These are phyloP conservation scores for Crithidia sp. DNA, from an alignment of 208 protist genomes.

Conservation along the genomic window DNA sequence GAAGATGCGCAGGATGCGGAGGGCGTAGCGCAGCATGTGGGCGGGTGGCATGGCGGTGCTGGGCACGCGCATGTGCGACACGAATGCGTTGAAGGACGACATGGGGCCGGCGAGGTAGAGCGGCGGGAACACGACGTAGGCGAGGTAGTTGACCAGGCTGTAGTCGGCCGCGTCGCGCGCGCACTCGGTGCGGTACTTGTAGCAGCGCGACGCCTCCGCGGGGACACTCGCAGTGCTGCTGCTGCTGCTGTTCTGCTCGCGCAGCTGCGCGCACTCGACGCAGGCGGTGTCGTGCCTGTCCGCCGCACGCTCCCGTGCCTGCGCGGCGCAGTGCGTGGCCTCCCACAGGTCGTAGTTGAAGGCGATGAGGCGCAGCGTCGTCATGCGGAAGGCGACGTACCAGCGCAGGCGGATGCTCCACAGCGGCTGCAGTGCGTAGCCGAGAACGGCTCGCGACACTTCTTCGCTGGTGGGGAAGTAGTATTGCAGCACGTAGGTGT, in stretches of 20 bases:
- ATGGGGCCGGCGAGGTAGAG: slow-evolving; percentile 92
- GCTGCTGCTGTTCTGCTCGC: slow-evolving; percentile 20
- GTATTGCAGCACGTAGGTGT: slow-evolving; percentile 35
- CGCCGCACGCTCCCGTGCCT: slow-evolving; percentile 30
- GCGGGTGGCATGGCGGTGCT: slow-evolving; percentile 33
- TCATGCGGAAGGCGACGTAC: slow-evolving; percentile 75
- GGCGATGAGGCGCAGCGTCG: slow-evolving; percentile 85
- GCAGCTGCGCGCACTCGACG: slow-evolving; percentile 46
- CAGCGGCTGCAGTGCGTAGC: too few species aligned
- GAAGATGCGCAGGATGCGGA: slow-evolving; percentile 25
- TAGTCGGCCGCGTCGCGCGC: slow-evolving; percentile 60
- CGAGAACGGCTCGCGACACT: too few species aligned
- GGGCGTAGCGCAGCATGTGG: slow-evolving; percentile 20
- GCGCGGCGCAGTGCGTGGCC: slow-evolving; percentile 21
- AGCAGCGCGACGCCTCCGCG: slow-evolving; percentile 45
- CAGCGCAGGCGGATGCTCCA: slow-evolving; percentile 41
- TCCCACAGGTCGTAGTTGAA: slow-evolving; percentile 73
- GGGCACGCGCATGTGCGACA: slow-evolving; percentile 60
- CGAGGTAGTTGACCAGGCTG: slow-evolving; percentile 77
- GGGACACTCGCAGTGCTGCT: background rate
- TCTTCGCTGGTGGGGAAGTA: background rate
- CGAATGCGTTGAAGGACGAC: slow-evolving; percentile 89
- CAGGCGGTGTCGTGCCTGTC: slow-evolving; percentile 38
- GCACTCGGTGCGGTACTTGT: slow-evolving; percentile 63
- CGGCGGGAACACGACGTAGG: slow-evolving; percentile 90